phyloP scores from a whole-genome alignment of 345 rosid species.

The Aurinia saxatilis region DNA sequence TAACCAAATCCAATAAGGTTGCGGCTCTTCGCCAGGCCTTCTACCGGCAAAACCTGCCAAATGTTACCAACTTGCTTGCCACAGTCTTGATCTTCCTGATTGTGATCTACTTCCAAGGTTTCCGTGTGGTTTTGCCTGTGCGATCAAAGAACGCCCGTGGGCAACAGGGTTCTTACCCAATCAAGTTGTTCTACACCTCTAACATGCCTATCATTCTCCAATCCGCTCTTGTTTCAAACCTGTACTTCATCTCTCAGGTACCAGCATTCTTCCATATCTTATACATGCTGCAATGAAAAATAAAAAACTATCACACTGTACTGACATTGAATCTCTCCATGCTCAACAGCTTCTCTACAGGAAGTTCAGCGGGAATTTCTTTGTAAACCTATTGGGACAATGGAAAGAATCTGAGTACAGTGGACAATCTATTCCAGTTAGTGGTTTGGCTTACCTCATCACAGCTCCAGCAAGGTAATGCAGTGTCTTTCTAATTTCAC shows the following conservation, averaged over 20 bases:
- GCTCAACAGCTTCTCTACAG: constrained; percentile 63
- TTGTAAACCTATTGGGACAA: constrained; percentile 72
- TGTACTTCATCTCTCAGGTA: constrained; percentile 90
- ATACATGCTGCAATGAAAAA: too few species aligned
- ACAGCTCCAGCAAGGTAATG: constrained; percentile 77
- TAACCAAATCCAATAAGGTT: constrained; percentile 68
- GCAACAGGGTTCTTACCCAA: constrained; percentile 86
- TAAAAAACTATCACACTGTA: too few species aligned
- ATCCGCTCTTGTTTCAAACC: constrained; percentile 75
- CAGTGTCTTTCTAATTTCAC: not conserved
- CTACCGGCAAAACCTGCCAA: constrained; percentile 85
- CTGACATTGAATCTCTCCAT: not conserved
- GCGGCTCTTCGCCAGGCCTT: constrained; percentile 81
- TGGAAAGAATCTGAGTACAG: constrained; percentile 88
- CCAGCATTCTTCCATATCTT: not conserved
- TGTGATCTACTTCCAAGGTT: constrained; percentile 91
- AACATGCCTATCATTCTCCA: constrained; percentile 91
- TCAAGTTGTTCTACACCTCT: constrained; percentile 83
- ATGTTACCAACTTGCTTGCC: constrained; percentile 79
- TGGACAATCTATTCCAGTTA: constrained; percentile 73
- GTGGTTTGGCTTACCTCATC: constrained; percentile 76
- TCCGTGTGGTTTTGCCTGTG: constrained; percentile 85
- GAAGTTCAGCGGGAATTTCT: constrained; percentile 70
- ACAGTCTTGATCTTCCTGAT: constrained; percentile 73
- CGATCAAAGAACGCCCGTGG: constrained; percentile 94